Percentiles rank a stretch among this genome's conserved stretches.
phyloP scores from a whole-genome alignment of 1,284 basidiomycete genomes.

The Sphaerobolus stellatus region DNA sequence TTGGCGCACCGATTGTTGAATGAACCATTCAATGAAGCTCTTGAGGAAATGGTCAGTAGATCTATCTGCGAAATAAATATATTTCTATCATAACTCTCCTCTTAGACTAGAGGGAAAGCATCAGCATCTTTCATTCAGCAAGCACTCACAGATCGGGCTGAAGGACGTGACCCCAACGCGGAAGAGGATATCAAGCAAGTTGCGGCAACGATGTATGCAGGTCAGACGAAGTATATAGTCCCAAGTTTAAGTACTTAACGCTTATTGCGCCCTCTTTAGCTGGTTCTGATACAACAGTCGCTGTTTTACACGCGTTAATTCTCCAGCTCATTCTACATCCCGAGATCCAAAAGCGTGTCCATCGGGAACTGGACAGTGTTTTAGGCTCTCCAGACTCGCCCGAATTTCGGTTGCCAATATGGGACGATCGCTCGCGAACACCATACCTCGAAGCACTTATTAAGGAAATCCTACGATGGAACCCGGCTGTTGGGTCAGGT shows the following conservation, averaged over 20 bases:
- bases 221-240: too few relatives aligned
- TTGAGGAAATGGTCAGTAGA: too few relatives aligned
- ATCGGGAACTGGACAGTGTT: constrained; percentile 62
- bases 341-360: constrained; percentile 51
- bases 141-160: too few relatives aligned
- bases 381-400: constrained; percentile 43
- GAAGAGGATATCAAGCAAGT: not conserved
- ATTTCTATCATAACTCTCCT: too few relatives aligned
- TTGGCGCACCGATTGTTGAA: too few relatives aligned
- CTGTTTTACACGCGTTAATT: constrained; percentile 51
- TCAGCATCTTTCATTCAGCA: too few relatives aligned
- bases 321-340: constrained; percentile 51
- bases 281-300: constrained; percentile 37
- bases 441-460: constrained; percentile 61
- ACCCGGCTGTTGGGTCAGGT: constrained; percentile 46
- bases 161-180: too few relatives aligned
- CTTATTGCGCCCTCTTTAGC: too few relatives aligned
- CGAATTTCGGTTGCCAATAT: constrained; percentile 50
- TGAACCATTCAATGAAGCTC: too few relatives aligned
- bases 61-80: too few relatives aligned
- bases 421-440: constrained; percentile 55
- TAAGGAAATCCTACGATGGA: constrained; percentile 66
- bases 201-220: constrained; percentile 17
- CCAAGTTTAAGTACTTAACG: too few relatives aligned
- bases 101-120: too few relatives aligned